Conservation (phyloP, 2,329 filamentous ascomycete genomes). For the Juglanconis sp. region DNA sequence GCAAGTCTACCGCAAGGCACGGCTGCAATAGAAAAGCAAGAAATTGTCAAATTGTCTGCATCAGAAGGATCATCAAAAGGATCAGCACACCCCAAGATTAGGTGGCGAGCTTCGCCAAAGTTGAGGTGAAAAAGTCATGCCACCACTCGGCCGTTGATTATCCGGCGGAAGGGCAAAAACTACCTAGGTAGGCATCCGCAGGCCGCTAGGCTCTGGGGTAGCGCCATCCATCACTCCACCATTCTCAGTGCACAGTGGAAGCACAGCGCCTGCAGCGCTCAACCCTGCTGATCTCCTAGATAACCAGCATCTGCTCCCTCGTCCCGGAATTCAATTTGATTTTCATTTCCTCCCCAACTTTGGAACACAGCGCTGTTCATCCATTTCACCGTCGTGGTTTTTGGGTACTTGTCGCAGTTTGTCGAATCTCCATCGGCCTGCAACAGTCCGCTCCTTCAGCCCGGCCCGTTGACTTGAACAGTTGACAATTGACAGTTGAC, state of each 20-base stretch:
- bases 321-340: not conserved
- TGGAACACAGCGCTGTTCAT: not conserved
- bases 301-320: not conserved
- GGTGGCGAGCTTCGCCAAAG: slow-evolving; percentile 6
- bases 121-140: not conserved
- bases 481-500: not conserved
- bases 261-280: not conserved
- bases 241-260: not conserved
- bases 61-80: not conserved
- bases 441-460: not conserved
- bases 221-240: slow-evolving; percentile 11
- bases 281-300: not conserved
- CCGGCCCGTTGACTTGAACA: not conserved
- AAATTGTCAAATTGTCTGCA: too few relatives aligned
- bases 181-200: not conserved
- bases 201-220: not conserved
- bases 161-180: not conserved
- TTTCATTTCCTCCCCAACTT: not conserved
- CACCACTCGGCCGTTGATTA: slow-evolving; percentile 4
- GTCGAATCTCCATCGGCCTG: not conserved
- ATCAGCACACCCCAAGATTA: slow-evolving; percentile 10
- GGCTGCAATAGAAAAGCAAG: too few relatives aligned
- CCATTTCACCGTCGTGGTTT: not conserved
- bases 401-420: not conserved
- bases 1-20: too few relatives aligned